Evolutionary conservation across 257 asterid species (phyloP), one percentile per base, ranked within the genome.

Genomic region (Nemophila menziesii): DNA sequence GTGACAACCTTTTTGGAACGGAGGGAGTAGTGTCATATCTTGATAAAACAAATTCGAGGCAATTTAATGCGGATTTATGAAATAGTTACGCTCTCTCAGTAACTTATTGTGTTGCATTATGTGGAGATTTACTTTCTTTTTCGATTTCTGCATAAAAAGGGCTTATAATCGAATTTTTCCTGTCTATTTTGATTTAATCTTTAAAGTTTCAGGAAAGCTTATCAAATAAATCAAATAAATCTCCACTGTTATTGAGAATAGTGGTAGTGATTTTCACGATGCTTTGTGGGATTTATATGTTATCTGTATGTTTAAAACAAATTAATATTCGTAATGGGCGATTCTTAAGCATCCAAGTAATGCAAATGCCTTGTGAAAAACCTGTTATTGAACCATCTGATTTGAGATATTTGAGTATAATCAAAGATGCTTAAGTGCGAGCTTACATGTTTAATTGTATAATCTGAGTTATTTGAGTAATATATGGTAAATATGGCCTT

Each of bases 271-370:
- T 77, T 18, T 66, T 82, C 16, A 70, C 80, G 18, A 70, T 86
- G 94, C 73, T 74, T 37, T 86, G 83, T 56, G 93, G 94, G 43
- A 72, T 86, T 22, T 86, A 71, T 46, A 70, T 82, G 48, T 86
- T 78, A 65, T 67, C 87, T 3, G 55, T 86, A 43, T 79, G 92
- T 65, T 73, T 86, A 20, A 79, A 49, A 80, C 92, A 86, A 72
- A 54, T 68, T 33, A 74, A 71, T 29, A 70, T 44, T 16, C 67
- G 20, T 1, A 33, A 76, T 13, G 73, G 33, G 15, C 64, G 39
- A 33, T 20, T 72, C 11, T 54, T 64, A 43, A 74, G 57, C 15
- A 44, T 72, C 44, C 68, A 69, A 46, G 74, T 82, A 13, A 50
- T 62, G 17, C 23, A 40, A 37, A 79, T 60, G 54, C 80, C 81